Conservation (phyloP, 129 eudicot genomes). For the Flaveria bidentis region DNA sequence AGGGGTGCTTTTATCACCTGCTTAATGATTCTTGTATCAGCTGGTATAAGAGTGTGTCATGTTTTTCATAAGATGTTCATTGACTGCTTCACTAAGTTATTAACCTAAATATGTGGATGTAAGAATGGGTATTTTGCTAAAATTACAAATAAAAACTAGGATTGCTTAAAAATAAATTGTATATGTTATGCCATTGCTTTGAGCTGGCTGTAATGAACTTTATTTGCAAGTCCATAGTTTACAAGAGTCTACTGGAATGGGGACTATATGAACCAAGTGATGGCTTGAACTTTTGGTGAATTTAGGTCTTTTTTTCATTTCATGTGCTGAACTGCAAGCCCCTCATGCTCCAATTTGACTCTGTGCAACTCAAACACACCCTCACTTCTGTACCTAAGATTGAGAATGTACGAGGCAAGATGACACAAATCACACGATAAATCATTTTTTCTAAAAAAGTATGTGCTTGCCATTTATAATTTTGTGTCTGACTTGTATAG, state of each 20-base stretch:
- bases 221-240: neutral
- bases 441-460: neutral
- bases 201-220: neutral
- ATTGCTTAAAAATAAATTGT: neutral
- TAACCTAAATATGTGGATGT: neutral
- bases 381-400: neutral
- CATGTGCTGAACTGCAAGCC: neutral
- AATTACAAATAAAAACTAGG: neutral
- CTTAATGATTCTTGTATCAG: neutral
- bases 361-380: neutral
- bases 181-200: neutral
- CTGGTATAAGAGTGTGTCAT: neutral
- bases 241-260: neutral
- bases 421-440: neutral
- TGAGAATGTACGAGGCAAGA: constrained; percentile 12
- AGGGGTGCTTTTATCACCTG: neutral
- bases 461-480: neutral
- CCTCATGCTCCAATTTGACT: neutral
- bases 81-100: neutral
- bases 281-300: constrained; percentile 12
- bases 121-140: neutral
- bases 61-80: neutral
- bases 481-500: constrained; percentile 1
- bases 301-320: neutral
- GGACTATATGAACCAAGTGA: neutral